Percentiles rank a stretch among this genome's conserved stretches.
Evolutionary conservation across 1,284 basidiomycete genomes (phyloP).

Genomic region (Boletellus sp.): DNA sequence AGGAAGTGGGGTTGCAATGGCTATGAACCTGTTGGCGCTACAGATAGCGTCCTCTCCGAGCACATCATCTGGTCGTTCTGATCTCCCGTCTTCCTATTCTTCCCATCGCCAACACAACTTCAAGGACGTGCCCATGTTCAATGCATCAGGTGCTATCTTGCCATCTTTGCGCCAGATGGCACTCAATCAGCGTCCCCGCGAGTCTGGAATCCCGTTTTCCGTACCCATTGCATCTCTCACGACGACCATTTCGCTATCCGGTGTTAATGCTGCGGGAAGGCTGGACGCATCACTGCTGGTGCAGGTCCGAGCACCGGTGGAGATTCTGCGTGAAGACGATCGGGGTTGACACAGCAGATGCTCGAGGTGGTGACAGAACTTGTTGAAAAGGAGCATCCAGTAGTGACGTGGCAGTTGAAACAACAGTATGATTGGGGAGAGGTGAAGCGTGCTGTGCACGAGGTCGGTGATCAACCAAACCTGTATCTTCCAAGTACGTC

Average conservation of each 20-base stretch:
- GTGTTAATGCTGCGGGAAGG: conserved; percentile 35
- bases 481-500: conserved; percentile 19
- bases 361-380: conserved; percentile 43
- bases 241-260: conserved; percentile 45
- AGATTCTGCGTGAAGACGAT: conserved; percentile 21
- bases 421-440: conserved; percentile 53
- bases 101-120: conserved; percentile 41
- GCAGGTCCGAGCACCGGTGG: background rate
- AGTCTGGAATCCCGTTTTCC: conserved; percentile 29
- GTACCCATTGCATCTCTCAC: conserved; percentile 36
- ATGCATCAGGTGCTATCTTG: conserved; percentile 55
- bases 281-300: conserved; percentile 25
- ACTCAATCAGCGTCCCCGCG: conserved; percentile 38
- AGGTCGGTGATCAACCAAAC: conserved; percentile 12
- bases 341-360: conserved; percentile 34
- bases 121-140: conserved; percentile 66
- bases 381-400: conserved; percentile 46
- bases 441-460: conserved; percentile 41
- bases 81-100: conserved; percentile 36
- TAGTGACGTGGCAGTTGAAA: conserved; percentile 68
- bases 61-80: conserved; percentile 33
- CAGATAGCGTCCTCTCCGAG: conserved; percentile 31
- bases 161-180: conserved; percentile 54
- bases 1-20: conserved; percentile 33
- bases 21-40: conserved; percentile 39